Evolutionary conservation across 2,329 filamentous ascomycete species (phyloP), one percentile per base, ranked within the genome.

Genomic region (Pseudocercospora vitis): DNA sequence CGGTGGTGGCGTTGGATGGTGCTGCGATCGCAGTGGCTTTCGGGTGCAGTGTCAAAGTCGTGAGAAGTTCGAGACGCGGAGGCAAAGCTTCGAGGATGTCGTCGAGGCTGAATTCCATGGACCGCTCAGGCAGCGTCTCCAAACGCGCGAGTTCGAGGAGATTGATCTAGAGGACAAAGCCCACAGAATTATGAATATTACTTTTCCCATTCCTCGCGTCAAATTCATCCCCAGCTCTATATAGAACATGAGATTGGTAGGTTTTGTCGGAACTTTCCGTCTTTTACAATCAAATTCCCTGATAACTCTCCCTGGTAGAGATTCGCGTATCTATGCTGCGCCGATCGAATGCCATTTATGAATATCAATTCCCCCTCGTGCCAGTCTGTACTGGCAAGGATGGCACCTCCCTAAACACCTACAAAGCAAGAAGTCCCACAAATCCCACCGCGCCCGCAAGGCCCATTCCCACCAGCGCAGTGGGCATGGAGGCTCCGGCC

Each of bases 1-100:
- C 87, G 0, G 81, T 87, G 52, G 76, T 77, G 1, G 75, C 75
- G 48, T 72, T 89, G 1, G 87, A 87, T 9, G 78, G 80, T 44
- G 77, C 79, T 40, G 86, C 84, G 47, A 77, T 89, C 2, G 88
- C 83, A 0, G 79, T 91, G 24, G 86, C 81, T 0, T 83, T 91
- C 55, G 88, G 87, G 9, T 88, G 90, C 60, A 77, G 82, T 1
- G 77, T 91, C 63, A 91, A 90, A 70, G 73, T 91, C 47, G 78
- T 91, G 21, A 53, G 56, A 18, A 55, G 28, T 31, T 60, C 63
- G 9, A 50, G 61, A 46, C 52, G 58, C 18, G 56, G 55, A 12
- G 42, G 42, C 7, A 52, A 49, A 0, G 44, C 55, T 7, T 52
- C 48, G 8, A 48, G n/a, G 53, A 26, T 26, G 57, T 18, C n/a